These are phyloP conservation scores for Miamiensis avidus DNA, from an alignment of 169 alveolate species.

Conservation along the genomic window DNA sequence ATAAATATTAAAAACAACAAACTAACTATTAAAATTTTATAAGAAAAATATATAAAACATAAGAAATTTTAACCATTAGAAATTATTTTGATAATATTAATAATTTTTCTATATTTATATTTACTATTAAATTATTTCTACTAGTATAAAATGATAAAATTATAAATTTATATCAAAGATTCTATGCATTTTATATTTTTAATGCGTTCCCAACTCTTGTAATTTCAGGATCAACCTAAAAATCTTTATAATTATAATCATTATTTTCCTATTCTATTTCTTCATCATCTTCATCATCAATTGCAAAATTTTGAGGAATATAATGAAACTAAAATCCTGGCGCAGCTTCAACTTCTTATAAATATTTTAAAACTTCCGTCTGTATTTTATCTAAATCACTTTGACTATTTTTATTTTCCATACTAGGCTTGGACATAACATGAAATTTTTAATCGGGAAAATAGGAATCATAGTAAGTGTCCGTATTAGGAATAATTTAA, in stretches of 20 bases:
- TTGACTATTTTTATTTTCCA: background rate
- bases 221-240: background rate
- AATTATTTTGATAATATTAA: too few relatives aligned
- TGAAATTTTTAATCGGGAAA: background rate
- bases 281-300: background rate
- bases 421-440: background rate
- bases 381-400: too few relatives aligned
- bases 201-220: background rate
- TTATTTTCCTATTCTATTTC: background rate
- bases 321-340: background rate
- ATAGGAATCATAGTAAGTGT: background rate
- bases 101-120: too few relatives aligned
- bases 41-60: too few relatives aligned
- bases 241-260: too few relatives aligned
- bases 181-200: background rate
- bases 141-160: too few relatives aligned
- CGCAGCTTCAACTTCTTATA: background rate
- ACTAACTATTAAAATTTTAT: too few relatives aligned
- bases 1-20: too few relatives aligned
- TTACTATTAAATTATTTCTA: too few relatives aligned
- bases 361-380: background rate
- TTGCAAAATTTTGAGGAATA: background rate
- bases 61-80: too few relatives aligned
- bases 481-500: background rate
- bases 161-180: background rate